phyloP scores from a whole-genome alignment of 768 basidiomycete species.

The Boletus insuetus region DNA sequence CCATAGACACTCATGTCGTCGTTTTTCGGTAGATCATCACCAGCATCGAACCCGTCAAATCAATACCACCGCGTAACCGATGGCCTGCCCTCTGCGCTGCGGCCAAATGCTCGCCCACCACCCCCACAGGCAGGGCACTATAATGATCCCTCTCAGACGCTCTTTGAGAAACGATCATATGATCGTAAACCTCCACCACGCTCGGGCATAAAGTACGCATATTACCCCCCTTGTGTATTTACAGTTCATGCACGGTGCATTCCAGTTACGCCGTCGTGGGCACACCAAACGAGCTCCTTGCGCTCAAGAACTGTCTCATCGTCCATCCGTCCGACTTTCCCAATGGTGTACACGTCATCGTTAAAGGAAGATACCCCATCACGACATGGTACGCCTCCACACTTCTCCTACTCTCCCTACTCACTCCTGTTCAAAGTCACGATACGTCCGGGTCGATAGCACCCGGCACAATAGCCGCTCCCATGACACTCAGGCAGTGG shows the following conservation, averaged over 20 bases:
- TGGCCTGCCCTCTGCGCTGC: constrained; percentile 33
- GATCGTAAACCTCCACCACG: constrained; percentile 41
- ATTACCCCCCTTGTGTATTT: neutral
- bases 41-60: constrained; percentile 31
- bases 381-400: constrained; percentile 65
- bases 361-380: constrained; percentile 68
- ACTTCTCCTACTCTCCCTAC: neutral
- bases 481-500: constrained; percentile 83
- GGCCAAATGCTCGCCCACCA: constrained; percentile 34
- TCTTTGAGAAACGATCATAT: constrained; percentile 50
- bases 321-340: constrained; percentile 77
- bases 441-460: constrained; percentile 72
- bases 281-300: constrained; percentile 65
- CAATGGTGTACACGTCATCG: constrained; percentile 67
- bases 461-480: constrained; percentile 72
- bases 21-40: constrained; percentile 46
- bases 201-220: constrained; percentile 25
- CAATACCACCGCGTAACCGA: constrained; percentile 46
- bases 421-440: constrained; percentile 51
- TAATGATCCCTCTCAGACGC: constrained; percentile 47
- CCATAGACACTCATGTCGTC: constrained; percentile 19
- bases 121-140: constrained; percentile 44
- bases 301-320: constrained; percentile 78
- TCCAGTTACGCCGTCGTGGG: constrained; percentile 54
- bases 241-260: neutral